Evolutionary conservation across 2,329 filamentous ascomycete genomes (phyloP), one percentile per base, ranked within the genome.

Genomic region (Diaporthe destruens): DNA sequence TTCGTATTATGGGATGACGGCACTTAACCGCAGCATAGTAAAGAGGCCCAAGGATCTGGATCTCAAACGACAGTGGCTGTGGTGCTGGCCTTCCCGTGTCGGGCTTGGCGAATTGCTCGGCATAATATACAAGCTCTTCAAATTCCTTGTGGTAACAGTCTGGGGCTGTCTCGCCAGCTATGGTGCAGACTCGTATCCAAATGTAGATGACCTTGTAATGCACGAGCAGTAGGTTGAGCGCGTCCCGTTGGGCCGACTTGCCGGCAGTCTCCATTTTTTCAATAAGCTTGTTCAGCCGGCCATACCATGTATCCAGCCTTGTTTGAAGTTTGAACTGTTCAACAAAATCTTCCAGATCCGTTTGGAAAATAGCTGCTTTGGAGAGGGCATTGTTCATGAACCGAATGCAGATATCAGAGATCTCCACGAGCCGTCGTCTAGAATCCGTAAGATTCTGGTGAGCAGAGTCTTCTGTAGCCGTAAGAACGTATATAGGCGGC

Each of bases 201-300:
- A 66, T 66, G 16, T 66, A 66, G 6, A 51, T 66, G 39, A 51
- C 61, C 20, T 66, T 66, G 47, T 66, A 66, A 51, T 66, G 39
- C 20, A 66, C 61, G 23, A 66, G 49, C 18, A 66, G 61, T 29
- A 66, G 61, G 18, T 44, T 66, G 61, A 66, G 32, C 32, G 61
- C 47, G 23, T 66, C 42, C 12, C 51, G 61, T 18, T 66, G 49
- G n/a, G 23, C 23, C 7, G 6, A 39, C 0, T 32, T 57, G 55
- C 34, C 34, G 9, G 11, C 2, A 23, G 34, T 12, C 34, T 39
- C 34, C 34, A 57, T 11, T 23, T 14, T 6, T 16, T 57, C 34
- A 23, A 57, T n/a, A 23, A 57, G 55, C 6, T 16, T 14, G 34
- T 23, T 14, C 32, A 57, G 55, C 20, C 16, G 55, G 34, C 32